These are phyloP conservation scores for Colletotrichum sp. DNA, from an alignment of 2,329 filamentous ascomycete species.

Conservation along the genomic window DNA sequence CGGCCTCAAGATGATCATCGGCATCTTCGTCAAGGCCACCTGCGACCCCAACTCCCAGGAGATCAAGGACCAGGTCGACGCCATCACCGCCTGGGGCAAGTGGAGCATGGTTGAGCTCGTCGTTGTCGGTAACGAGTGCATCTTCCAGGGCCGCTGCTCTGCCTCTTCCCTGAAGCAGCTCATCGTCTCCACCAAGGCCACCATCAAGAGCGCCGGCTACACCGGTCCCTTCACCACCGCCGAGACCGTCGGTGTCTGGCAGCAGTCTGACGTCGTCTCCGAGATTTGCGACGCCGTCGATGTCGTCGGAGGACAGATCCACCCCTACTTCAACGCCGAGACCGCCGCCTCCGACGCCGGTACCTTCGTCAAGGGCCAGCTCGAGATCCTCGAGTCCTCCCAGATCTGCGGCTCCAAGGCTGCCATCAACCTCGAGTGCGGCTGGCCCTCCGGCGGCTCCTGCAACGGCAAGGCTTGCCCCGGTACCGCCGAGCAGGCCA, in stretches of 20 bases:
- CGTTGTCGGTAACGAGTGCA: conserved; percentile 89
- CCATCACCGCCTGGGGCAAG: conserved; percentile 72
- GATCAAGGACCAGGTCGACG: conserved; percentile 74
- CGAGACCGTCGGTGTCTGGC: conserved; percentile 82
- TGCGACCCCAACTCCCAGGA: conserved; percentile 62
- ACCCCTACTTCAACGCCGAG: conserved; percentile 89
- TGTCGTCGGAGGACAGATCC: conserved; percentile 83
- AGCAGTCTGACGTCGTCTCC: conserved; percentile 60
- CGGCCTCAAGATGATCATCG: conserved; percentile 81
- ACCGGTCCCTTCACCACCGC: conserved; percentile 79
- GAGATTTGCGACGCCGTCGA: conserved; percentile 77
- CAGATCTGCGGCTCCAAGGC: conserved; percentile 72
- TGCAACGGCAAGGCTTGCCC: conserved; percentile 77
- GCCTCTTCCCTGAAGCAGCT: conserved; percentile 71
- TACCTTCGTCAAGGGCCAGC: conserved; percentile 75
- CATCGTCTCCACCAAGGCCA: conserved; percentile 68
- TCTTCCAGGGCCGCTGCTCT: conserved; percentile 75
- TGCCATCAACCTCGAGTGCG: conserved; percentile 86
- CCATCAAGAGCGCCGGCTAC: conserved; percentile 72
- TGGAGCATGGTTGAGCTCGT: conserved; percentile 81
- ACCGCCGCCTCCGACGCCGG: conserved; percentile 71
- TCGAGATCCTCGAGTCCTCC: conserved; percentile 66
- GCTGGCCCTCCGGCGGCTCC: conserved; percentile 78
- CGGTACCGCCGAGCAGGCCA: conserved; percentile 68
- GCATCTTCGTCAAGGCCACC: conserved; percentile 79